phyloP scores from a whole-genome alignment of 2,329 filamentous ascomycete species.

The Dissoconium aciculare region DNA sequence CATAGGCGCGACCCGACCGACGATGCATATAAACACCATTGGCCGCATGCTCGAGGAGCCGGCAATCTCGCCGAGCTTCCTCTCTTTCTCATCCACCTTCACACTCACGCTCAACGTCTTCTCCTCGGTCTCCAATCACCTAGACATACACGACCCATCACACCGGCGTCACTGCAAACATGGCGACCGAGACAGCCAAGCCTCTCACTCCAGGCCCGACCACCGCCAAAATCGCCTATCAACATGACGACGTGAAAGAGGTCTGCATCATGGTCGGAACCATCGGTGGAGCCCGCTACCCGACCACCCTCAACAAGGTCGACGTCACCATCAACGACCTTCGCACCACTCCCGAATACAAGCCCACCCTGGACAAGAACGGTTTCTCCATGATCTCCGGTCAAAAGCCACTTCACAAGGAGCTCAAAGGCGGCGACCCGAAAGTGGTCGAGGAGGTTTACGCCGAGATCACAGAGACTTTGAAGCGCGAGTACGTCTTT shows the following conservation, averaged over 20 bases:
- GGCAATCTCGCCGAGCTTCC: no score
- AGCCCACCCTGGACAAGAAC: not conserved
- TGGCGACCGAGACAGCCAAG: not conserved
- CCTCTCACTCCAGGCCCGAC: not conserved
- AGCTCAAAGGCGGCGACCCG: not conserved
- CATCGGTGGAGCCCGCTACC: not conserved
- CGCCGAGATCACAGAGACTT: not conserved
- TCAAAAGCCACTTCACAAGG: not conserved
- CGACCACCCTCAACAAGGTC: not conserved
- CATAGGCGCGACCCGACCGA: no score
- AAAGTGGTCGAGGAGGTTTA: not conserved
- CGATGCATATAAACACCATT: no score
- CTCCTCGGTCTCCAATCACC: no score
- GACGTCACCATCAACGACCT: not conserved
- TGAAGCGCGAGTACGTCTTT: not conserved
- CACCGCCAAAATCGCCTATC: not conserved
- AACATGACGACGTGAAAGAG: not conserved
- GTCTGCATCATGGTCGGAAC: not conserved
- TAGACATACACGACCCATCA: no score
- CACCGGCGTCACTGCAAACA: no score
- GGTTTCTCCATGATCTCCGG: not conserved
- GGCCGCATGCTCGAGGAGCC: no score
- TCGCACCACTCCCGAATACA: not conserved
- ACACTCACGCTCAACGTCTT: no score
- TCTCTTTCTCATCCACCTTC: no score